Percentiles rank a stretch among this genome's conserved stretches.
Conservation (phyloP, 495 filamentous ascomycete species). For the Aspergillus cavernicola region DNA sequence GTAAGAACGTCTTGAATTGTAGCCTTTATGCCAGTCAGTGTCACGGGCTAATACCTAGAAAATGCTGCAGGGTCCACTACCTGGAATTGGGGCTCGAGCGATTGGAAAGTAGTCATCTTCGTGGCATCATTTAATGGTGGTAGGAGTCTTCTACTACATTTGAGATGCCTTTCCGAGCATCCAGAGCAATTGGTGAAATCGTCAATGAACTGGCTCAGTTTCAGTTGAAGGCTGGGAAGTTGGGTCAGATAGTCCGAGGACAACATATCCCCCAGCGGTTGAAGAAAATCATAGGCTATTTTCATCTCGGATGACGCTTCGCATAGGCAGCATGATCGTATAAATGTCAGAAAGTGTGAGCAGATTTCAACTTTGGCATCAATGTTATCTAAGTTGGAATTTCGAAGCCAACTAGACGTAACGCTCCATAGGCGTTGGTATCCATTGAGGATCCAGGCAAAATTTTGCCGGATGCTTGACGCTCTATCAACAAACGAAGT, state of each 20-base stretch:
- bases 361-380: conserved; percentile 18
- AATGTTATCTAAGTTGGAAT: conserved; percentile 6
- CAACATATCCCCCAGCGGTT: conserved; percentile 30
- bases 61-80: conserved; percentile 17
- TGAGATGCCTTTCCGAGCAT: conserved; percentile 10
- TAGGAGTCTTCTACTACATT: conserved; percentile 23
- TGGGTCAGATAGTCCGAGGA: conserved; percentile 14
- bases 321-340: conserved; percentile 16
- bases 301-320: conserved; percentile 24
- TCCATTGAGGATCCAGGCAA: conserved; percentile 34
- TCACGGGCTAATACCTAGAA: not conserved
- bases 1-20: conserved; percentile 20
- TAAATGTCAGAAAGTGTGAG: conserved; percentile 24
- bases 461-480: conserved; percentile 27
- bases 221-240: conserved; percentile 23
- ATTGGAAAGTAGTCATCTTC: conserved; percentile 9
- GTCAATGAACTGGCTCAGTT: conserved; percentile 28
- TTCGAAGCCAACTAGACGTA: conserved; percentile 27
- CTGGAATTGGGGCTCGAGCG: conserved; percentile 25
- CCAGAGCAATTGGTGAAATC: conserved; percentile 10
- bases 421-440: conserved; percentile 36
- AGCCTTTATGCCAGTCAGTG: conserved; percentile 23
- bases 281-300: conserved; percentile 26
- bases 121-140: conserved; percentile 25
- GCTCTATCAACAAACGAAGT: conserved; percentile 8